Conservation (phyloP, 331 rosid genomes). For the Rhamnella rubrinervis region DNA sequence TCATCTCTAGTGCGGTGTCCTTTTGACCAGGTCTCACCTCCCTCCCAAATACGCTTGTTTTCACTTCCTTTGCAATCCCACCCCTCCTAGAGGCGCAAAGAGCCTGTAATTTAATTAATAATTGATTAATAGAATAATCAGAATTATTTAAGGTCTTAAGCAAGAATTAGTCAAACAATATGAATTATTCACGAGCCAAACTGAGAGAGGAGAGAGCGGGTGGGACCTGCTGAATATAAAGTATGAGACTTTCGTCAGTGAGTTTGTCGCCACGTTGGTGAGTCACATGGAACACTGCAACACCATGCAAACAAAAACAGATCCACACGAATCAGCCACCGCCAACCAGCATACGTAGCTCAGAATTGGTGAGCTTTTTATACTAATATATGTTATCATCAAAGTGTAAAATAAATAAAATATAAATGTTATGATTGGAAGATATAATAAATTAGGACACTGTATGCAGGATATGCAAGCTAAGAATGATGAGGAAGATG, state of each 20-base stretch:
- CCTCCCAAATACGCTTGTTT: slow-evolving; percentile 21
- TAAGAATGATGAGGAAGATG: background rate
- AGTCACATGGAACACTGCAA: slow-evolving; percentile 88
- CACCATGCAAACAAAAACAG: slow-evolving; percentile 25
- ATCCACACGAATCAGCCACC: slow-evolving; percentile 22
- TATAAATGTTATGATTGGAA: background rate
- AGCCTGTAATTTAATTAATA: slow-evolving; percentile 43
- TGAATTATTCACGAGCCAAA: background rate
- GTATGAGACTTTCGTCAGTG: slow-evolving; percentile 65
- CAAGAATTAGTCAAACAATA: background rate
- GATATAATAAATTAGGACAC: background rate
- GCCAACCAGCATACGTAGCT: slow-evolving; percentile 10
- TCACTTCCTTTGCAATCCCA: slow-evolving; percentile 24
- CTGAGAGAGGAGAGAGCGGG: background rate
- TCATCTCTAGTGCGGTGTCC: slow-evolving; percentile 68
- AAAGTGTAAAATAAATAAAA: background rate
- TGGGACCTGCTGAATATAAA: slow-evolving; percentile 62
- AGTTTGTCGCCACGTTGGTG: slow-evolving; percentile 82
- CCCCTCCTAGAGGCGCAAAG: slow-evolving; percentile 52
- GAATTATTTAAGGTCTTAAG: background rate
- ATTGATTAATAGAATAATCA: background rate
- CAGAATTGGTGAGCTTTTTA: background rate
- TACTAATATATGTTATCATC: background rate
- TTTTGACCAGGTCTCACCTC: slow-evolving; percentile 23
- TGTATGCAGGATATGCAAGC: background rate